Evolutionary conservation across 1,284 basidiomycete genomes (phyloP).

Genomic region (Irpex sp.): DNA sequence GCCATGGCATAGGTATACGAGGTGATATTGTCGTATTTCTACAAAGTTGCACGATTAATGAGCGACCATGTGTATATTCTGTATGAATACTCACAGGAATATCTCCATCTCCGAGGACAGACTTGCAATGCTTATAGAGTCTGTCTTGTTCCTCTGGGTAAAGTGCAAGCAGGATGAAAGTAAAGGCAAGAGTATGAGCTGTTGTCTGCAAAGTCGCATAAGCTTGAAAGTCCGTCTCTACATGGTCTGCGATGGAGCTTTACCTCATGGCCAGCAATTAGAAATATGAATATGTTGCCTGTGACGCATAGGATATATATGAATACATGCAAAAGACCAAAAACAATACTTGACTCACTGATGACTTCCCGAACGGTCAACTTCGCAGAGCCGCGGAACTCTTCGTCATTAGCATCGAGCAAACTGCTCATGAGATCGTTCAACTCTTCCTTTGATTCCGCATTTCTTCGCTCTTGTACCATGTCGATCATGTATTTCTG

Average conservation of each 20-base stretch:
- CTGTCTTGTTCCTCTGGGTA: constrained; percentile 62
- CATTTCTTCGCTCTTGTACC: constrained; percentile 40
- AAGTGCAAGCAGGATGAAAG: constrained; percentile 47
- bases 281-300: constrained; percentile 45
- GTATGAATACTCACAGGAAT: constrained; percentile 32
- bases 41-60: too few species aligned
- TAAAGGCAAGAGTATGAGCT: constrained; percentile 52
- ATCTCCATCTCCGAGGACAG: constrained; percentile 37
- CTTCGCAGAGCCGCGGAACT: constrained; percentile 40
- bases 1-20: constrained; percentile 1
- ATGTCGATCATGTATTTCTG: constrained; percentile 54
- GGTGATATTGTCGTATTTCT: constrained; percentile 10
- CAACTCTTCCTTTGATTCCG: constrained; percentile 36
- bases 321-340: neutral
- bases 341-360: neutral
- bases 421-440: constrained; percentile 54
- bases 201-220: constrained; percentile 40
- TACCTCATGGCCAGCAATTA: constrained; percentile 37
- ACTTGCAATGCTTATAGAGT: constrained; percentile 48
- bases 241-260: too few species aligned
- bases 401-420: constrained; percentile 43
- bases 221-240: neutral
- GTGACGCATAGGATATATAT: neutral
- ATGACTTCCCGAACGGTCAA: constrained; percentile 5
- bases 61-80: too few species aligned